A percentile compares a stretch with the other conserved stretches of the same genome.
Evolutionary conservation across 768 basidiomycete species (phyloP).

Genomic region (Panellus pusillus): DNA sequence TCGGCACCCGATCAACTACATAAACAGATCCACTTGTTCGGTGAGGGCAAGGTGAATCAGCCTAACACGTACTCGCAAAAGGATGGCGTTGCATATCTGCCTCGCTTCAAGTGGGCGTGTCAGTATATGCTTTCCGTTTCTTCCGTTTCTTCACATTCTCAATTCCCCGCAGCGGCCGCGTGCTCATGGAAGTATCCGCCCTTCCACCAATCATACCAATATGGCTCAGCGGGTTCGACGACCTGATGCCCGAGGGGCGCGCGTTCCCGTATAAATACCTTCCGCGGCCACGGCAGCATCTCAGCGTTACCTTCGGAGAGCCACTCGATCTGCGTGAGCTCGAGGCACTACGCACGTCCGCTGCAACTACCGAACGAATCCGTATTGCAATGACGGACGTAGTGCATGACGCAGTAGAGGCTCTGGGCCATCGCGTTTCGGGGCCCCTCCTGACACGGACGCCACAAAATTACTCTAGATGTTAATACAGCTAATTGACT

Average conservation of each 20-base stretch:
- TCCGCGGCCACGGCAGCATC: conserved; percentile 57
- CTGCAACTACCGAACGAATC: conserved; percentile 30
- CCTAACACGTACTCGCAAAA: conserved; percentile 48
- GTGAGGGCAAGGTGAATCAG: conserved; percentile 88
- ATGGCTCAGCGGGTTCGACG: conserved; percentile 93
- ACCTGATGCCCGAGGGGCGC: conserved; percentile 88
- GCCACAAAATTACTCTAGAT: background rate
- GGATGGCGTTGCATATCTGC: conserved; percentile 48
- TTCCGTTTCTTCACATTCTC: background rate
- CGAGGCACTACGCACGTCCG: conserved; percentile 16
- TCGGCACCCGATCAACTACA: background rate
- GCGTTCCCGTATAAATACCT: conserved; percentile 70
- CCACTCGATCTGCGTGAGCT: conserved; percentile 56
- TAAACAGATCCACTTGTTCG: conserved; percentile 83
- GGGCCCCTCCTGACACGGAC: conserved; percentile 33
- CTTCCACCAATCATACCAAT: conserved; percentile 86
- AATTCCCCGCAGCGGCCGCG: conserved; percentile 60
- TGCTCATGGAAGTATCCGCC: conserved; percentile 61
- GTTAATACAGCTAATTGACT: too few species aligned
- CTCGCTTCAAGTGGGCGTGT: conserved; percentile 96
- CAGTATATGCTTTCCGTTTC: conserved; percentile 36
- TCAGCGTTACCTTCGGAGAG: conserved; percentile 80
- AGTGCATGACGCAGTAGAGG: conserved; percentile 54
- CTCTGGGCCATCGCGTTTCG: conserved; percentile 51
- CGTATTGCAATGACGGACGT: conserved; percentile 56